A percentile compares a stretch with the other conserved stretches of the same genome.
Evolutionary conservation across 2,329 filamentous ascomycete species (phyloP).

Genomic region (Aspergillus uvarum): DNA sequence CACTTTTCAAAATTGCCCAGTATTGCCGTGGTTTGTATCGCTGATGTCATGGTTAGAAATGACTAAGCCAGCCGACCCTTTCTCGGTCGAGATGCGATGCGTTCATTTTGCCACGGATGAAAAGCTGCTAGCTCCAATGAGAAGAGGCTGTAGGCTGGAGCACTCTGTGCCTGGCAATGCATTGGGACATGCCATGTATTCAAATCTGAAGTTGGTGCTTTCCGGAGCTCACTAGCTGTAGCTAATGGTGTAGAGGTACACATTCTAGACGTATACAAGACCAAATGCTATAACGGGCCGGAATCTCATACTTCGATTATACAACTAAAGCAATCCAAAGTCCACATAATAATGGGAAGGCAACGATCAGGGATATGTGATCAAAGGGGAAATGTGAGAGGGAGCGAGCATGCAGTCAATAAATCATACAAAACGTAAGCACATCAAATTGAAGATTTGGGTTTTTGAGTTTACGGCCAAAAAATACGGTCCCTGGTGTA

Average conservation of each 20-base stretch:
- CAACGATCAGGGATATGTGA: not conserved
- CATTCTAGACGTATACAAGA: not conserved
- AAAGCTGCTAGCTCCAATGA: no score
- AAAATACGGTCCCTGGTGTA: no score
- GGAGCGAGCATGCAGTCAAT: not conserved
- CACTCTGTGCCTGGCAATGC: no score
- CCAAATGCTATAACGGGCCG: not conserved
- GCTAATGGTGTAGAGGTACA: not conserved
- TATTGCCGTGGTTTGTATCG: no score
- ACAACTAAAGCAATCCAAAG: not conserved
- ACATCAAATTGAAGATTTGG: not conserved
- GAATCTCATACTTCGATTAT: not conserved
- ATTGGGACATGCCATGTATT: no score
- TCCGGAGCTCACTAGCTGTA: not conserved
- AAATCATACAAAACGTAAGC: slow-evolving; percentile 2
- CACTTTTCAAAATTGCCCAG: no score
- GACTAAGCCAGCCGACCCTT: no score
- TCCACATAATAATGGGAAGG: not conserved
- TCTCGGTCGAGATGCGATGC: no score
- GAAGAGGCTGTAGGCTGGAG: no score
- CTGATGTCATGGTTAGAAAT: no score
- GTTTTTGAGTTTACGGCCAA: not conserved
- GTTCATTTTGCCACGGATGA: no score
- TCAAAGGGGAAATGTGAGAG: no score
- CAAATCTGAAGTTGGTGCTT: not conserved